These are phyloP conservation scores for Linum usitatissimum DNA, from an alignment of 345 rosid species.

Conservation along the genomic window DNA sequence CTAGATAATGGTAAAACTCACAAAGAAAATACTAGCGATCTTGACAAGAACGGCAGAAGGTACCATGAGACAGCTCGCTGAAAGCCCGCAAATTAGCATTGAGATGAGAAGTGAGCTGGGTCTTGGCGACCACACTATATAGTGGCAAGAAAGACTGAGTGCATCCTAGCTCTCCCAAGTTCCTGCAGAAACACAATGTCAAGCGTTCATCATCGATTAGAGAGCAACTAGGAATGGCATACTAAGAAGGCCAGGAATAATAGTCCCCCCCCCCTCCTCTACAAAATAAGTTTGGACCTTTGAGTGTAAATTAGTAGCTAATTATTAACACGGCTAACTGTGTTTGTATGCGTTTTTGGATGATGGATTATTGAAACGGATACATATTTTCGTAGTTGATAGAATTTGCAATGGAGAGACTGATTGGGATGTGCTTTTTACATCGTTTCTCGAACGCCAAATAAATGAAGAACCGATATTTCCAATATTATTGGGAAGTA, in stretches of 20 bases:
- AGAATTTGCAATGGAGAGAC: too few relatives aligned
- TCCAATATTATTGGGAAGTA: too few relatives aligned
- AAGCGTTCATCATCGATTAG: neutral
- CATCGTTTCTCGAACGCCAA: too few relatives aligned
- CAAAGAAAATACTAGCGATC: constrained; percentile 94
- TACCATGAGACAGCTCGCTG: constrained; percentile 12
- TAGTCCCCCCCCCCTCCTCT: neutral
- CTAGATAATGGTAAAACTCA: constrained; percentile 63
- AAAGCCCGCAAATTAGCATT: constrained; percentile 8
- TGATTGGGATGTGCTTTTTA: too few relatives aligned
- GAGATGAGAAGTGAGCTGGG: constrained; percentile 7
- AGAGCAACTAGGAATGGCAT: neutral
- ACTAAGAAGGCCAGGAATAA: neutral
- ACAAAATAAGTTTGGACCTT: neutral
- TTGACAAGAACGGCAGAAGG: constrained; percentile 60
- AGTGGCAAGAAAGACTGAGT: constrained; percentile 4
- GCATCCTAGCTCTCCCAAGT: constrained; percentile 12
- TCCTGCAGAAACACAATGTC: neutral
- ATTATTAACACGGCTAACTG: too few relatives aligned
- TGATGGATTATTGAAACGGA: too few relatives aligned
- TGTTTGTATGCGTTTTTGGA: too few relatives aligned
- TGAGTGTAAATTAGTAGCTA: neutral
- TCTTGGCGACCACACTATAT: constrained; percentile 6
- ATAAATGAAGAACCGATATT: too few relatives aligned
- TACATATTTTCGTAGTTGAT: too few relatives aligned